Percentiles rank a stretch among this genome's conserved stretches.
Conservation (phyloP, 176 grass and related monocot genomes). For the Carex myosuroides region DNA sequence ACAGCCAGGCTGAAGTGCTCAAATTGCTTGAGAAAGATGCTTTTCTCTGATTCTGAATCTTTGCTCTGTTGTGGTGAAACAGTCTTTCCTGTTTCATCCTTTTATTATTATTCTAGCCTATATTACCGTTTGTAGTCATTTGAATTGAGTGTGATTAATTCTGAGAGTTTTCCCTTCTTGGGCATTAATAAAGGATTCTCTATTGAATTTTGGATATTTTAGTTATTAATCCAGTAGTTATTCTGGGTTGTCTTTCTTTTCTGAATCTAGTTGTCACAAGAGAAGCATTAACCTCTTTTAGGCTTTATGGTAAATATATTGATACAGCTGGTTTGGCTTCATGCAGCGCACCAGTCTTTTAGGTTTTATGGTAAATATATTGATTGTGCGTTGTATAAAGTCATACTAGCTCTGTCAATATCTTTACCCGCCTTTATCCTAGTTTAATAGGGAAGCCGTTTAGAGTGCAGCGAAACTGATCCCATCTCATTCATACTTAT, state of each 20-base stretch:
- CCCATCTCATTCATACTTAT: too few relatives aligned
- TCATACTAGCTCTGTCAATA: too few relatives aligned
- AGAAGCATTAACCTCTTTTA: too few relatives aligned
- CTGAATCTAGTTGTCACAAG: not conserved
- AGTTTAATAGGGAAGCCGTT: too few relatives aligned
- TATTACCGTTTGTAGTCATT: not conserved
- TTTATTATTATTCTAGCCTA: not conserved
- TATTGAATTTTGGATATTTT: conserved; percentile 1
- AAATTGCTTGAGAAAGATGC: conserved; percentile 95
- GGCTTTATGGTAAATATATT: too few relatives aligned
- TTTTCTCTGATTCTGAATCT: conserved; percentile 11
- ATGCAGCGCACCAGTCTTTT: too few relatives aligned
- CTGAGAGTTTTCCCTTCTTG: not conserved
- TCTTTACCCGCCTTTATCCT: too few relatives aligned
- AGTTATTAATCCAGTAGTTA: not conserved
- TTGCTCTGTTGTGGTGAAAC: not conserved
- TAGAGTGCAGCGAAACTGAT: too few relatives aligned
- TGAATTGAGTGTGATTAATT: not conserved
- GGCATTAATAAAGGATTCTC: not conserved
- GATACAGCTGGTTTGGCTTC: too few relatives aligned
- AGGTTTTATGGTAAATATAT: too few relatives aligned
- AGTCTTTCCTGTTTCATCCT: not conserved
- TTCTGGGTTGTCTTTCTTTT: not conserved
- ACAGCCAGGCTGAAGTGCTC: conserved; percentile 80
- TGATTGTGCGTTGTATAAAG: too few relatives aligned